Evolutionary conservation across 345 rosid species (phyloP), one percentile per base, ranked within the genome.

Genomic region (Populus tremula): DNA sequence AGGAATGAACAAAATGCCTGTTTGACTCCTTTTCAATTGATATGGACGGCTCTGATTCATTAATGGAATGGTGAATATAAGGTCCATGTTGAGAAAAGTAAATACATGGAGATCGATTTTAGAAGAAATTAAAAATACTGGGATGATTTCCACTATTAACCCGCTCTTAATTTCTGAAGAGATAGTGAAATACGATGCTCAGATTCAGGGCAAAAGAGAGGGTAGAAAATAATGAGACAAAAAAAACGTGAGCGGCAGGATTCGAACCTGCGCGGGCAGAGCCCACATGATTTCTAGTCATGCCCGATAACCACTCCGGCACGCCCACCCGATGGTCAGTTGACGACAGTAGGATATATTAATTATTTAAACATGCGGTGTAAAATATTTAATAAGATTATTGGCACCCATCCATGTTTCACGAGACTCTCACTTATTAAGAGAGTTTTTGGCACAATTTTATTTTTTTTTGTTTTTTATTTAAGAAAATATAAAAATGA

Each of bases 231-330:
- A 21, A 54, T 2, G 3, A 54, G 23, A 8, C 4, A 54, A 2
- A 39, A n/a, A 18, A 29, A 7, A 0, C 90, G 89, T 87, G 90
- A 25, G 80, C 91, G 88, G 89, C 85, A 87, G 90, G 91, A 91
- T 87, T 89, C 92, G 90, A 89, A 89, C 92, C 91, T 89, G 92
- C 90, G 90, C 91, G 91, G 89, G 94, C 94, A 87, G 38, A 89
- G 97, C 92, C 94, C 94, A 92, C 94, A 90, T 92, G 93, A 92
- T 90, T 92, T 92, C 94, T 92, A 90, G 97, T 90, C 93, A 92
- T 90, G 97, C 94, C 93, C 91, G 93, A 89, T 90, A 92, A 92
- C 97, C 97, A 90, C 94, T 92, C 93, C 93, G 97, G 93, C 94
- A 90, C 91, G 91, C 82, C 90, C 96, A 91, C 47, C 14, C 14